These are phyloP conservation scores for Abrus pulchellus DNA, from an alignment of 306 rosid species.

Conservation along the genomic window DNA sequence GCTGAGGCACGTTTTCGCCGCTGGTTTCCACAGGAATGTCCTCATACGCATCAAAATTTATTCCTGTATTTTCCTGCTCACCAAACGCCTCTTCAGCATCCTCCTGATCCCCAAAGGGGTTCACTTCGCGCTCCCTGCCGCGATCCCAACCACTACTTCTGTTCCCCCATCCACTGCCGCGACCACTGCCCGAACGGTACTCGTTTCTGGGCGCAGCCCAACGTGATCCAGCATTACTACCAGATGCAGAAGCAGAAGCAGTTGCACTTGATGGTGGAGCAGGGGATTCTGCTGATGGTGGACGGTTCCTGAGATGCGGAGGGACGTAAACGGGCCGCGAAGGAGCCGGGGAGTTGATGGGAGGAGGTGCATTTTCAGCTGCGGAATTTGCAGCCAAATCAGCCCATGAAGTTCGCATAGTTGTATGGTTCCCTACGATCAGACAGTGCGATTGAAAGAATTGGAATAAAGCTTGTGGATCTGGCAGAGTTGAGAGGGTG, in stretches of 20 bases:
- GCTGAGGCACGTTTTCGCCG: slow-evolving; percentile 77
- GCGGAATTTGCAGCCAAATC: slow-evolving; percentile 90
- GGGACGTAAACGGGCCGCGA: slow-evolving; percentile 74
- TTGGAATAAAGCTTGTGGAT: background rate
- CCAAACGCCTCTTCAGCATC: slow-evolving; percentile 54
- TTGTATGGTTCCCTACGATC: slow-evolving; percentile 37
- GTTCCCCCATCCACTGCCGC: slow-evolving; percentile 63
- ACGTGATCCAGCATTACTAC: slow-evolving; percentile 53
- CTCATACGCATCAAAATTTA: slow-evolving; percentile 87
- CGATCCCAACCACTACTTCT: slow-evolving; percentile 77
- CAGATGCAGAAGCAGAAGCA: slow-evolving; percentile 35
- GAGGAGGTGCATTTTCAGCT: slow-evolving; percentile 64
- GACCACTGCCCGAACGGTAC: slow-evolving; percentile 45
- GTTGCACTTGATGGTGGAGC: slow-evolving; percentile 47
- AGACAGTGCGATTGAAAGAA: slow-evolving; percentile 17
- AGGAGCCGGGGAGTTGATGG: slow-evolving; percentile 45
- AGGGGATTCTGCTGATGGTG: slow-evolving; percentile 53
- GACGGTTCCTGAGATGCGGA: slow-evolving; percentile 85
- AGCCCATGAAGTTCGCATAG: slow-evolving; percentile 93
- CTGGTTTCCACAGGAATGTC: slow-evolving; percentile 92
- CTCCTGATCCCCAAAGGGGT: slow-evolving; percentile 73
- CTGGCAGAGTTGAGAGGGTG: background rate
- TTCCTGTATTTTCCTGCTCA: slow-evolving; percentile 75
- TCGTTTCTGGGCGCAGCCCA: slow-evolving; percentile 64
- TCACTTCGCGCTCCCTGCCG: slow-evolving; percentile 74